Conservation (phyloP, 2,329 filamentous ascomycete genomes). For the Penicillium frequentans region DNA sequence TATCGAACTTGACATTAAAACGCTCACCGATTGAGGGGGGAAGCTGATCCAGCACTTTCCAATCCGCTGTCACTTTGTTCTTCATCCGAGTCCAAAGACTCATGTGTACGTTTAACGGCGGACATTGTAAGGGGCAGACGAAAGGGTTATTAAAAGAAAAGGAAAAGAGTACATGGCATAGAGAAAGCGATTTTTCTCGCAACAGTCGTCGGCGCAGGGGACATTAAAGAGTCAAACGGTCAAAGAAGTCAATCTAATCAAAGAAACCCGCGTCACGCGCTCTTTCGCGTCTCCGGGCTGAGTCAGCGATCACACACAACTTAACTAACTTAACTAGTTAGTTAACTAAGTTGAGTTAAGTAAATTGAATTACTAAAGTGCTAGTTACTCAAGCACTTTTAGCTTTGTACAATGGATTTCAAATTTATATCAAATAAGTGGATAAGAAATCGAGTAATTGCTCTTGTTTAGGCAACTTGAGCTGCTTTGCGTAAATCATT, state of each 20-base stretch:
- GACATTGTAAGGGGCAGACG: conserved; percentile 35
- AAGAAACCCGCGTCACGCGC: conserved; percentile 1
- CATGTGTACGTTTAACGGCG: conserved; percentile 42
- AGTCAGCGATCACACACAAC: background rate
- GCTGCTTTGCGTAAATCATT: background rate
- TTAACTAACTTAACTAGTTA: too few species aligned
- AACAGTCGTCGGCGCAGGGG: background rate
- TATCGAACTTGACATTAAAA: background rate
- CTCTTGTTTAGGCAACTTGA: background rate
- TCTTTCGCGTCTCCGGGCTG: background rate
- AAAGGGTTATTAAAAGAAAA: background rate
- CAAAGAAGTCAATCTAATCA: background rate
- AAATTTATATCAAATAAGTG: background rate
- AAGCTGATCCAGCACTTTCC: conserved; percentile 26
- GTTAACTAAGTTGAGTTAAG: too few species aligned
- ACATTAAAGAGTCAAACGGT: background rate
- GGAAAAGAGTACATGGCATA: background rate
- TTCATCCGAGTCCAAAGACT: conserved; percentile 27
- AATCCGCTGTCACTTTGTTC: conserved; percentile 29
- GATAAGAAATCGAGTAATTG: background rate
- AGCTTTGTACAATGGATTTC: background rate
- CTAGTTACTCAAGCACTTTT: background rate
- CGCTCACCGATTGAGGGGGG: conserved; percentile 33
- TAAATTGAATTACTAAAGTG: too few species aligned
- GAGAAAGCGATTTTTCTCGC: background rate